Conservation (phyloP, 805 yeast genomes). For the Blastobotrys americana region DNA sequence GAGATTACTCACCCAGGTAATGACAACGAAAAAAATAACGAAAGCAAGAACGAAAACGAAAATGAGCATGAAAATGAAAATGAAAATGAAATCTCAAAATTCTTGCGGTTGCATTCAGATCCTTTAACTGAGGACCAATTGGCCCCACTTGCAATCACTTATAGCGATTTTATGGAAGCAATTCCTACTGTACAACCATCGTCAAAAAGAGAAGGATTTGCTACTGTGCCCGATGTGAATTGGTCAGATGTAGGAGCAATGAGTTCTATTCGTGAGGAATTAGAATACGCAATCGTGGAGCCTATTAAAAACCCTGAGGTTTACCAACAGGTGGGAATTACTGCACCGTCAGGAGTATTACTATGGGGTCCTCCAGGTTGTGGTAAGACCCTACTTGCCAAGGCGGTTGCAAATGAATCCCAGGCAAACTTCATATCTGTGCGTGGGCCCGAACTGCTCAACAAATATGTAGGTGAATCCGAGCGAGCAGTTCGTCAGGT, state of each 20-base stretch:
- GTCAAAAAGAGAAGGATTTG: conserved; percentile 96
- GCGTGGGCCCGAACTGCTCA: conserved; percentile 90
- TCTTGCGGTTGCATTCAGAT: conserved; percentile 60
- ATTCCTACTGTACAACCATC: conserved; percentile 94
- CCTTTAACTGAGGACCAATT: conserved; percentile 73
- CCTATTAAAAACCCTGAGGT: conserved; percentile 91
- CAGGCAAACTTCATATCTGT: conserved; percentile 93
- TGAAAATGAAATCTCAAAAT: neutral
- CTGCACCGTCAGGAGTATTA: conserved; percentile 94
- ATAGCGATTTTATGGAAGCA: conserved; percentile 75
- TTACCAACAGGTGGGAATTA: conserved; percentile 82
- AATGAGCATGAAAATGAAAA: conserved; percentile 24
- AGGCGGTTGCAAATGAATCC: conserved; percentile 97
- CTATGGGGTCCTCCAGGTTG: conserved; percentile 99
- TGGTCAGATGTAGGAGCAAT: conserved; percentile 96
- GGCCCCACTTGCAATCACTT: conserved; percentile 64
- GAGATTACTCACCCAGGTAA: conserved; percentile 5
- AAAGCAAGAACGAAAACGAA: conserved; percentile 29
- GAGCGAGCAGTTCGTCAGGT: conserved; percentile 93
- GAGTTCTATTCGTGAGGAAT: conserved; percentile 68
- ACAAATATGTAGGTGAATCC: conserved; percentile 94
- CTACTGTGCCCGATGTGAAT: conserved; percentile 95
- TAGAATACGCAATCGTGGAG: conserved; percentile 96
- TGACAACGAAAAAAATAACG: conserved; percentile 23
- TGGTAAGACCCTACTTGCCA: conserved; percentile 92